A percentile compares a stretch with the other conserved stretches of the same genome.
phyloP scores from a whole-genome alignment of 2,329 filamentous ascomycete genomes.

The Falciphora oryzae region DNA sequence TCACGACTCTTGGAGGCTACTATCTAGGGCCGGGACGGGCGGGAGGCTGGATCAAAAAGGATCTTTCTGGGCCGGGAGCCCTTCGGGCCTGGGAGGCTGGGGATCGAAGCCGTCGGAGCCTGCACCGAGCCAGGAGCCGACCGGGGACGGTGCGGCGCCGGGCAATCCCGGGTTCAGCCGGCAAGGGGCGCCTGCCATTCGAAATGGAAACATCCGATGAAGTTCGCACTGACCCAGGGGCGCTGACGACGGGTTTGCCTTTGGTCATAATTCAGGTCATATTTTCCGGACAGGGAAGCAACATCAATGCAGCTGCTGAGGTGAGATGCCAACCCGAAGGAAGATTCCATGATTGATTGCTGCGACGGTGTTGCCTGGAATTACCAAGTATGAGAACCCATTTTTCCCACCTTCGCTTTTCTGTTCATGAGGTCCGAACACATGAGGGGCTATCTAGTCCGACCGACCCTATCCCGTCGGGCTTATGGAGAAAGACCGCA shows the following conservation, averaged over 20 bases:
- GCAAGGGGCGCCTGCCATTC: not conserved
- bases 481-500: not conserved
- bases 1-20: too few species aligned
- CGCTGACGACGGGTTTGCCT: not conserved
- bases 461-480: not conserved
- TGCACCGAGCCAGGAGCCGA: not conserved
- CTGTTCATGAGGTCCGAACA: too few species aligned
- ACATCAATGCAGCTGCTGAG: not conserved
- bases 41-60: not conserved
- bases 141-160: not conserved
- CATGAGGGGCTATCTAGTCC: not conserved
- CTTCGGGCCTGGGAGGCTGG: too few species aligned
- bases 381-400: not conserved
- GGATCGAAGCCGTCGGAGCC: too few species aligned
- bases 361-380: not conserved
- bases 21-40: too few species aligned
- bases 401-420: not conserved
- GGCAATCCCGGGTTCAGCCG: not conserved
- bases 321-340: not conserved
- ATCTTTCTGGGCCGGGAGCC: not conserved
- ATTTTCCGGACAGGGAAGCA: not conserved
- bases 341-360: not conserved
- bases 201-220: not conserved
- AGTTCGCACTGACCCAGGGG: too few species aligned
- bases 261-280: not conserved